Conservation (phyloP, 495 filamentous ascomycete genomes). For the Pyrenula massariospora region DNA sequence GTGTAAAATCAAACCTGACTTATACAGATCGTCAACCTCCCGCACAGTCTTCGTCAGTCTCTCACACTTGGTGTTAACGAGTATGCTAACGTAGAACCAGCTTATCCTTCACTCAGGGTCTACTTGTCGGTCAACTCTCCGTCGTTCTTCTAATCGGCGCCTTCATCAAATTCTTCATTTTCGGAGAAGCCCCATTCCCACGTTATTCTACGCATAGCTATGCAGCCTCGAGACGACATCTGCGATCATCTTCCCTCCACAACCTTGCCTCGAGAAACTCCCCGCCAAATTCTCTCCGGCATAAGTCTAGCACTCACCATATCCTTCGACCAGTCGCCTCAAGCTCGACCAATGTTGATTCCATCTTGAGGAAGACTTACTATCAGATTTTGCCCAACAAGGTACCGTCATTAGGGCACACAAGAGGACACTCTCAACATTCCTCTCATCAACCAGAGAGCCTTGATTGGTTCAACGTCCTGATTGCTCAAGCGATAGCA, state of each 20-base stretch:
- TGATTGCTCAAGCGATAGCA: slow-evolving; percentile 92
- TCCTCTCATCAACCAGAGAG: slow-evolving; percentile 93
- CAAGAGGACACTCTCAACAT: slow-evolving; percentile 32
- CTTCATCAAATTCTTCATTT: slow-evolving; percentile 99
- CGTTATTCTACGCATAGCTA: slow-evolving; percentile 47
- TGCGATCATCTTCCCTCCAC: slow-evolving; percentile 50
- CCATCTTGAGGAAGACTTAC: slow-evolving; percentile 91
- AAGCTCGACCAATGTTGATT: slow-evolving; percentile 63
- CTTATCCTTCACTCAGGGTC: slow-evolving; percentile 83
- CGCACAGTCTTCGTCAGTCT: slow-evolving; percentile 38
- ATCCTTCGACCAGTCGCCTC: slow-evolving; percentile 51
- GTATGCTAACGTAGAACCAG: slow-evolving; percentile 22
- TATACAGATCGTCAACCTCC: slow-evolving; percentile 6
- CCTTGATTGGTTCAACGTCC: slow-evolving; percentile 98
- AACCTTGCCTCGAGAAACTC: slow-evolving; percentile 17
- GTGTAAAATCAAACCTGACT: not conserved
- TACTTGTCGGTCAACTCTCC: slow-evolving; percentile 86
- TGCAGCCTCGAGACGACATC: slow-evolving; percentile 47
- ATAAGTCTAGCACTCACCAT: slow-evolving; percentile 64
- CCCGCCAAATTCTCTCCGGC: slow-evolving; percentile 24
- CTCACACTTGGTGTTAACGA: slow-evolving; percentile 11
- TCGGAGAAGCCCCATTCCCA: slow-evolving; percentile 79
- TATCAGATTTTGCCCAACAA: slow-evolving; percentile 65
- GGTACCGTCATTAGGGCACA: slow-evolving; percentile 25
- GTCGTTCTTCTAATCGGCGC: slow-evolving; percentile 79